Base-by-base conservation (phyloP, 106 monocot genomes). In the Ottelia alismoides region DNA sequence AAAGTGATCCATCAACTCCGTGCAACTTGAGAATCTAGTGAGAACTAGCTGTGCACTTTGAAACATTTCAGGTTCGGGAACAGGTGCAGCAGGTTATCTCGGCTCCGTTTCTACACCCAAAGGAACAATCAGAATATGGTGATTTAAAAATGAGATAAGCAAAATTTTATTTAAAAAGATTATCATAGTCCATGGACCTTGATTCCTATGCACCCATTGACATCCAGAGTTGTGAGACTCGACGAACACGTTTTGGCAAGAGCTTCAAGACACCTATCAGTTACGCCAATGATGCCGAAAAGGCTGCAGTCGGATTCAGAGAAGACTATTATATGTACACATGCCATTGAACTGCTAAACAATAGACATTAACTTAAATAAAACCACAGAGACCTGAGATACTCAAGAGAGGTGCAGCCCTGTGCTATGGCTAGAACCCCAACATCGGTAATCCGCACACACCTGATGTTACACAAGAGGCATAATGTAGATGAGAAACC, bases 381-480 rank as follows among this genome's bases (percentile, higher is more conserved):
- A n/a, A n/a, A n/a, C n/a, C n/a, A n/a, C n/a, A n/a, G n/a, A n/a
- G 45, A 94, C 94, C 94, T 84, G 49, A 94, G 78, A 63, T 78
- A 74, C 64, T 94, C 78, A 55, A 94, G 94, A 49, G 72, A 77
- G 20, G 55, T 78, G 66, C 81, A 94, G 47, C 81, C 71, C 69
- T 75, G 52, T 28, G 78, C 84, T 64, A 94, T 76, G 18, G 78
- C 65, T 24, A 71, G 4, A 19, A 94, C 73, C 14, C 94, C 88
- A 11, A 60, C 26, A 54, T 94, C 88, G 29, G 88, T 88, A 27
- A 84, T 56, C 31, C 63, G 78, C 29, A 88, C 84, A 64, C 94
- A 94, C 94, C 88, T 94, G 75, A n/a, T n/a, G n/a, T n/a, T n/a
- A n/a, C n/a, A n/a, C n/a, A n/a, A n/a, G n/a, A n/a, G n/a, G n/a